Percentiles rank a stretch among this genome's conserved stretches.
phyloP scores from a whole-genome alignment of 208 protist genomes.

The Trypanosomatidae sp. region DNA sequence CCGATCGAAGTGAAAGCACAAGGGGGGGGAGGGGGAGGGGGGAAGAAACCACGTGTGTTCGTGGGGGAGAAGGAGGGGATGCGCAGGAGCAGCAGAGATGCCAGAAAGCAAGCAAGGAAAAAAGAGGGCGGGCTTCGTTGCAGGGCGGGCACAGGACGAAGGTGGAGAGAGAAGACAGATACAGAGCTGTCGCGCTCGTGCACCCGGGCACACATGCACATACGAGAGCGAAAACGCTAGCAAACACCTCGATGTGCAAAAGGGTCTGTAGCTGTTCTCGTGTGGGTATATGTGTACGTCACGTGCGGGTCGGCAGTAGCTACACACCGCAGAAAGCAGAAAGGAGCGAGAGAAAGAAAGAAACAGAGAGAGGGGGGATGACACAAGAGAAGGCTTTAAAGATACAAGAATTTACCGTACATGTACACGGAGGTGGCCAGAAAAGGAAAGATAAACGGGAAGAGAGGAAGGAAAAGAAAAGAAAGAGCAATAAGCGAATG shows the following conservation, averaged over 20 bases:
- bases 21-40: too few relatives aligned
- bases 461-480: not conserved
- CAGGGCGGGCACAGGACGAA: not conserved
- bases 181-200: not conserved
- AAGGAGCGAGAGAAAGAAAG: not conserved
- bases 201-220: not conserved
- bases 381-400: not conserved
- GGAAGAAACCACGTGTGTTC: not conserved
- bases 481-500: not conserved
- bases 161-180: not conserved
- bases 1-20: not conserved
- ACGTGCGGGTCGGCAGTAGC: not conserved
- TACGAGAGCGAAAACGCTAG: not conserved
- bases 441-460: not conserved
- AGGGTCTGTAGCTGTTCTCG: not conserved
- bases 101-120: not conserved
- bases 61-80: not conserved
- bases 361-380: not conserved
- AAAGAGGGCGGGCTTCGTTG: not conserved
- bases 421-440: not conserved
- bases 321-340: not conserved
- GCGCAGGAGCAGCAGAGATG: not conserved
- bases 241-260: constrained; percentile 1
- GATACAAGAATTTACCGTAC: constrained; percentile 3
- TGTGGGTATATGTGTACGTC: not conserved